Evolutionary conservation across 495 filamentous ascomycete genomes (phyloP), one percentile per base, ranked within the genome.

Genomic region (Neurospora discreta): DNA sequence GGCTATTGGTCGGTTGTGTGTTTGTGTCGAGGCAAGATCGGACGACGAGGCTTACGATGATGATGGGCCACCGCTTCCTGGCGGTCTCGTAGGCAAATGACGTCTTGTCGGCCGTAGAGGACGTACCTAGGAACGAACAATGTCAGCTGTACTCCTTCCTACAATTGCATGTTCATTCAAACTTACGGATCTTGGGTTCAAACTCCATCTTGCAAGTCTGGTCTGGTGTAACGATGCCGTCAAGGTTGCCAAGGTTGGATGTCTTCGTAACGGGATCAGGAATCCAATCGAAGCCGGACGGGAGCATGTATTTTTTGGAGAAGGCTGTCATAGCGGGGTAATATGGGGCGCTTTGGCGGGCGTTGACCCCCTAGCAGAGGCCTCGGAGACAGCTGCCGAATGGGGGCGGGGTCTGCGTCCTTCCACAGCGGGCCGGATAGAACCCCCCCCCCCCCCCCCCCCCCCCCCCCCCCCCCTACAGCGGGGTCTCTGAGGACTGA

Each of bases 21-120:
- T n/a, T n/a, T 18, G 13, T 65, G 52, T 65, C 52, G 52, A 65
- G 15, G 26, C 15, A 65, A 33, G 26, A 65, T 16, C 13, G 52
- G 43, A n/a, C n/a, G n/a, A 46, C n/a, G n/a, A 46, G 20, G 76
- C 88, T 77, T 74, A 97, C 94, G 68, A 99, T 80, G 77, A 99
- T 98, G 52, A 97, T 85, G 10, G 95, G 95, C 95, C 95, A 98
- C 77, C 95, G 87, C 52, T 94, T 90, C 74, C 90, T 86, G 30
- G 90, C 93, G 23, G 94, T 95, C 73, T 89, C 76, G 76, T 88
- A 94, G 69, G 92, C 95, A 77, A 98, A 98, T 70, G 94, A 98
- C 18, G 85, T 91, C 75, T 86, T 88, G 84, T 98, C 93, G 72
- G 88, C 87, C 69, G 92, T 98, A 71, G 82, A 84, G 78, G 90